Base-by-base conservation (phyloP, 2,329 filamentous ascomycete species). In the Calonectria ilicicola region DNA sequence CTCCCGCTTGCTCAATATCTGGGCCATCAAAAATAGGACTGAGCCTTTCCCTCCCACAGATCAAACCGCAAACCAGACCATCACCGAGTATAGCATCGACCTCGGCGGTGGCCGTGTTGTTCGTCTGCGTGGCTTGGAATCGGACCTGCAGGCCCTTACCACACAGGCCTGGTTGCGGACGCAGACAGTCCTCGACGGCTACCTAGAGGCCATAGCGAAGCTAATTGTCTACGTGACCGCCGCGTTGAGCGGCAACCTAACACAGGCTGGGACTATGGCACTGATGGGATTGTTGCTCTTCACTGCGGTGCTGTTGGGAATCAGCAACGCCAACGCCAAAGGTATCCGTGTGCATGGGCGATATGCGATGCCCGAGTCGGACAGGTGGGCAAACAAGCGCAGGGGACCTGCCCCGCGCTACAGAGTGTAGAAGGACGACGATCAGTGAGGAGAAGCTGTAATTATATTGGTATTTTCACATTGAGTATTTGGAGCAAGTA, bases 81-180 rank as follows among this genome's bases (percentile, higher is more conserved):
- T 77, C 63, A 77, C 80, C 47, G 87, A 91, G 75, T 87, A 92
- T 65, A 81, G 88, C 2, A 83, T 92, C 27, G 86, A 90, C 32
- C 84, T 92, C 5, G 87, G 86, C 23, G 83, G 86, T 27, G 88
- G 88, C 49, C 84, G 87, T 0, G 86, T 85, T 76, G 85, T 92
- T 1, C 83, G 88, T 15, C 84, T 93, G 49, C 85, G 86, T 32
- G 91, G 91, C 5, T 79, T 84, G 5, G 84, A 88, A 9, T 85
- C 88, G 38, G 91, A 92, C 77, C 83, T 93, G 8, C 89, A 90
- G 69, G 90, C 90, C 35, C 85, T 92, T 47, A 92, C 90, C 1
- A 87, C 88, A 3, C 87, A 89, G 3, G 78, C 85, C 32, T 93
- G 90, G 91, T 81, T 93, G 56, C 84, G 86, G 14, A 83, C 86